Percentiles rank a stretch among this genome's conserved stretches.
These are phyloP conservation scores for Boletus rubropictus DNA, from an alignment of 768 basidiomycete genomes.

Conservation along the genomic window DNA sequence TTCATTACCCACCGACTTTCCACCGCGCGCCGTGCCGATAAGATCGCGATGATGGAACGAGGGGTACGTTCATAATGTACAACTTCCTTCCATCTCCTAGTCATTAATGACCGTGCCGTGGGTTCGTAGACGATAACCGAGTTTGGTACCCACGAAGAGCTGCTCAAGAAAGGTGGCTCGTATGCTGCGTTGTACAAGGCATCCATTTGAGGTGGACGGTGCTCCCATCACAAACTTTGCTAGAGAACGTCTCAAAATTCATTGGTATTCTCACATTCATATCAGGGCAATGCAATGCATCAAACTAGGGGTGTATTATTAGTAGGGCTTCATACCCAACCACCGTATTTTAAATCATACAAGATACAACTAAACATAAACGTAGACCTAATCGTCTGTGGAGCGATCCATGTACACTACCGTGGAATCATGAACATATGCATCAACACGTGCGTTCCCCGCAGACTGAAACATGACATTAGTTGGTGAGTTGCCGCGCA, in stretches of 20 bases:
- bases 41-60: conserved; percentile 81
- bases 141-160: conserved; percentile 68
- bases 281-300: conserved; percentile 23
- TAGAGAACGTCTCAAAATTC: conserved; percentile 10
- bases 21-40: conserved; percentile 77
- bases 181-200: conserved; percentile 69
- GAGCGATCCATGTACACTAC: conserved; percentile 65
- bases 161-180: conserved; percentile 52
- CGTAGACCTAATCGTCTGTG: conserved; percentile 39
- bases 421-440: conserved; percentile 56
- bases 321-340: conserved; percentile 12
- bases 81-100: conserved; percentile 5
- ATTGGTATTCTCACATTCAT: conserved; percentile 13
- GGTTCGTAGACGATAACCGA: conserved; percentile 58
- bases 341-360: conserved; percentile 25
- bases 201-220: conserved; percentile 42
- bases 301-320: conserved; percentile 17
- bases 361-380: conserved; percentile 16
- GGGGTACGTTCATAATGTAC: conserved; percentile 40
- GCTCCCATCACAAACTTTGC: neutral
- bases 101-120: conserved; percentile 20
- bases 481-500: conserved; percentile 56
- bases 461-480: conserved; percentile 33
- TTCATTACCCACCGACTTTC: conserved; percentile 82
- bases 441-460: conserved; percentile 57